These are phyloP conservation scores for Saturnispora sanitii DNA, from an alignment of 805 yeast genomes.

Conservation along the genomic window DNA sequence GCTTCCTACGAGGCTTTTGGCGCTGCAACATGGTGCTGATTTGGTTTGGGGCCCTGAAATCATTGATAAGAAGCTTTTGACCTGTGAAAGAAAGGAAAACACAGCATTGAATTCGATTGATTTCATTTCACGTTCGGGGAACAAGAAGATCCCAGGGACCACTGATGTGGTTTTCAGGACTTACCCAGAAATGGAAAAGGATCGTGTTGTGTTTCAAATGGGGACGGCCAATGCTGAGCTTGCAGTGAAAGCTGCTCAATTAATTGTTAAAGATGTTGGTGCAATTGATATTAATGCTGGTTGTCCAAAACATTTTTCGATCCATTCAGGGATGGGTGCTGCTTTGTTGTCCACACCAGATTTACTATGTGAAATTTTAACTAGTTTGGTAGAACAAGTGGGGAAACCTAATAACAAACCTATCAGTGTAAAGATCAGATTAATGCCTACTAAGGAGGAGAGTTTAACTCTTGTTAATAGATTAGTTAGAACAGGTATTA, in stretches of 20 bases:
- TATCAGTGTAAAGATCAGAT: conserved; percentile 82
- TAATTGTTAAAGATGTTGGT: conserved; percentile 76
- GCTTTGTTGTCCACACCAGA: conserved; percentile 82
- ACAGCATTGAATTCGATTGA: conserved; percentile 49
- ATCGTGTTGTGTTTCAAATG: conserved; percentile 73
- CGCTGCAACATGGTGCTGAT: conserved; percentile 82
- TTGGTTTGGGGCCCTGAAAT: conserved; percentile 96
- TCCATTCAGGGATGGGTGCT: conserved; percentile 97
- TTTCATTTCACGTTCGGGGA: conserved; percentile 34
- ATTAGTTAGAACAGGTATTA: conserved; percentile 67
- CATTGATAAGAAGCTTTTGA: conserved; percentile 72
- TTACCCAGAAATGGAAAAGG: conserved; percentile 48
- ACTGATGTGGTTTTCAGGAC: conserved; percentile 61
- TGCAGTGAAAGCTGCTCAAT: conserved; percentile 81
- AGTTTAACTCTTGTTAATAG: conserved; percentile 50
- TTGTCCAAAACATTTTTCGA: conserved; percentile 91
- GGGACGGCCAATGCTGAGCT: conserved; percentile 78
- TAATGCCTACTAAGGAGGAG: conserved; percentile 53
- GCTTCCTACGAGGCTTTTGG: conserved; percentile 75
- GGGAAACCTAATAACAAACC: conserved; percentile 72
- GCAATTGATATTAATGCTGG: conserved; percentile 95
- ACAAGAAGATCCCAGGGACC: conserved; percentile 35
- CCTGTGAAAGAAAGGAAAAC: conserved; percentile 59
- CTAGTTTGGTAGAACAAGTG: conserved; percentile 61
- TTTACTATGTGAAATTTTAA: conserved; percentile 56